A percentile compares a stretch with the other conserved stretches of the same genome.
Evolutionary conservation across 2,329 filamentous ascomycete genomes (phyloP).

Genomic region (Dactylonectria estremocensis): DNA sequence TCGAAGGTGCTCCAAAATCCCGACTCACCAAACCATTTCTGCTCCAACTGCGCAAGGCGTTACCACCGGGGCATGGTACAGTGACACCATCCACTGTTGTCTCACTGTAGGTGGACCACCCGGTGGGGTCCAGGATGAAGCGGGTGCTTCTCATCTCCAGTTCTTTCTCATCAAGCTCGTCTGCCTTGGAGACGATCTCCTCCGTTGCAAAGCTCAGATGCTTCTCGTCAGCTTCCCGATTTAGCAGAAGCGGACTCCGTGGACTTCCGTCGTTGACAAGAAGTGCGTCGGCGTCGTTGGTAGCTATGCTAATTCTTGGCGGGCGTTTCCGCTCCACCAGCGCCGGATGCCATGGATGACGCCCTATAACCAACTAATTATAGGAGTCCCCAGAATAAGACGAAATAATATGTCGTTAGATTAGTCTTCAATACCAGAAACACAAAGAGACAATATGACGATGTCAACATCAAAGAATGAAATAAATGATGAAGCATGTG

Average conservation of each 20-base stretch:
- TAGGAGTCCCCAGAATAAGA: too few species aligned
- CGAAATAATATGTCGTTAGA: too few species aligned
- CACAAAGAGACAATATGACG: too few species aligned
- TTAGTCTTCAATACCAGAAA: too few species aligned
- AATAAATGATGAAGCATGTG: too few species aligned
- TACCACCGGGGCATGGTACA: slow-evolving; percentile 68
- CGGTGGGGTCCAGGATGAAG: slow-evolving; percentile 55
- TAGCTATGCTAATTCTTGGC: too few species aligned
- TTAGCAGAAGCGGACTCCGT: slow-evolving; percentile 39
- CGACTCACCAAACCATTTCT: slow-evolving; percentile 64
- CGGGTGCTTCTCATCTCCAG: slow-evolving; percentile 35
- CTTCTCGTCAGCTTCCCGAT: too few species aligned
- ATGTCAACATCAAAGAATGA: too few species aligned
- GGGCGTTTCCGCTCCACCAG: too few species aligned
- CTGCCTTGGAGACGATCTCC: not conserved
- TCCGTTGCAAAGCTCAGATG: slow-evolving; percentile 26
- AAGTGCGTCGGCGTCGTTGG: slow-evolving; percentile 46
- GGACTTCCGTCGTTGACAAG: slow-evolving; percentile 48
- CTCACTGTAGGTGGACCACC: slow-evolving; percentile 62
- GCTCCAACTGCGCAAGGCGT: slow-evolving; percentile 68
- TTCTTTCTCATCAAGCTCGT: slow-evolving; percentile 16
- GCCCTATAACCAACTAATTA: too few species aligned
- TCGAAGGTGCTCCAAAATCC: slow-evolving; percentile 61
- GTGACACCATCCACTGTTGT: slow-evolving; percentile 69
- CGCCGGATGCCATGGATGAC: too few species aligned